phyloP scores from a whole-genome alignment of 2,329 filamentous ascomycete species.

The Aulographum hederae region DNA sequence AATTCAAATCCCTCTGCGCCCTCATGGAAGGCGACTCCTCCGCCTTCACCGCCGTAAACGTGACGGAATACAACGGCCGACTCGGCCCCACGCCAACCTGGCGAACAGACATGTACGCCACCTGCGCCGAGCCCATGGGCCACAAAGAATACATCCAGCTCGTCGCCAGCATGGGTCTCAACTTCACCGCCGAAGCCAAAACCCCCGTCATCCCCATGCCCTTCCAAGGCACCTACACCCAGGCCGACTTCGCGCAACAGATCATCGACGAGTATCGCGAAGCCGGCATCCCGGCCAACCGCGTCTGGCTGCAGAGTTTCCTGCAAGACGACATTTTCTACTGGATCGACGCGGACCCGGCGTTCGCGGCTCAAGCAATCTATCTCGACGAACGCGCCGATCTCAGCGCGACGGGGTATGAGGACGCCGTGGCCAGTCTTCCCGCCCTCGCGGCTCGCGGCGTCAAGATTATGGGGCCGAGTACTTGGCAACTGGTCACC shows the following conservation, averaged over 20 bases:
- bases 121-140: conserved; percentile 42
- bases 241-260: conserved; percentile 45
- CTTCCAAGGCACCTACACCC: conserved; percentile 44
- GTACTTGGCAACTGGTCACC: conserved; percentile 42
- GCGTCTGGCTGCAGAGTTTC: conserved; percentile 44
- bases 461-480: conserved; percentile 44
- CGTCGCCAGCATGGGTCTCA: conserved; percentile 33
- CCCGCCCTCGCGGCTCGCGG: conserved; percentile 36
- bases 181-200: conserved; percentile 52
- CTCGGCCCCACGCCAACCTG: conserved; percentile 34
- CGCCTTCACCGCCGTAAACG: conserved; percentile 39
- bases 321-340: conserved; percentile 44
- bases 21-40: conserved; percentile 44
- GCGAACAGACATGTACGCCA: conserved; percentile 47
- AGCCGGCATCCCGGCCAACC: conserved; percentile 17
- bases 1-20: conserved; percentile 49
- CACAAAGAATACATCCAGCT: conserved; percentile 44
- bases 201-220: conserved; percentile 51
- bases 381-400: conserved; percentile 45
- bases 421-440: conserved; percentile 37
- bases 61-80: conserved; percentile 33
- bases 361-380: conserved; percentile 42
- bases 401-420: conserved; percentile 30
- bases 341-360: conserved; percentile 44
- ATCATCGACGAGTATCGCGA: conserved; percentile 27